Base-by-base conservation (phyloP, 257 asterid species). In the Craterostigma plantagineum region DNA sequence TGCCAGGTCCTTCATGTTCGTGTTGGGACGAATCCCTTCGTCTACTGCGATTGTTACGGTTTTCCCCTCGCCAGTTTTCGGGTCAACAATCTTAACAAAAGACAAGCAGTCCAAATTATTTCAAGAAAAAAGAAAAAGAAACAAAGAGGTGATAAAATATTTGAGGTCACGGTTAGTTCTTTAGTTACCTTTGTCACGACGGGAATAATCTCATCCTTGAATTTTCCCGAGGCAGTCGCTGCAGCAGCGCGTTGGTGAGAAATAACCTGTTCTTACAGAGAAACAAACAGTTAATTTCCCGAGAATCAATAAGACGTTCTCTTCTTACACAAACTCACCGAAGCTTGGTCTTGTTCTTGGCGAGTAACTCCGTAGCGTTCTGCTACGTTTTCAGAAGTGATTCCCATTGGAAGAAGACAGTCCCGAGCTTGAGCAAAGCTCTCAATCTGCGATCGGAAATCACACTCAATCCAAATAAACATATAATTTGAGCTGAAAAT, bases 191-290 rank as follows among this genome's bases (percentile, higher is more conserved):
- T 75, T n/a, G 91, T 80, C 23, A 35, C 60, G 54, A 85, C 91
- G 11, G 94, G 96, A 61, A 80, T 60, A 13, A 85, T 85, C 69
- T 85, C 96, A 14, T 85, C 96, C 55, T 55, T 75, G 57, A 77
- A 85, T 63, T 85, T 85, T 45, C 96, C 96, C 2, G 83, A 58
- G n/a, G 77, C 85, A 46, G 53, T 41, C 44, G 96, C 94, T 36
- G 91, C 91, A 33, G 92, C 92, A 42, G 96, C 96, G 17, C 79
- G 74, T 68, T 70, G 78, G 68, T 85, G 96, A 44, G 96, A 85
- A 42, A 62, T 12, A 49, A 80, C 92, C 96, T 85, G 36, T 48
- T 23, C 30, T 23, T 23, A 23, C 30, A 23, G 6, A 23, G 4
- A 23, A 2, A 23, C 30, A 23, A 23, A 23, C 30, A 23, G 6